Percentiles rank a stretch among this genome's conserved stretches.
phyloP scores from a whole-genome alignment of 129 eudicot species.

The Scalesia atractyloides region DNA sequence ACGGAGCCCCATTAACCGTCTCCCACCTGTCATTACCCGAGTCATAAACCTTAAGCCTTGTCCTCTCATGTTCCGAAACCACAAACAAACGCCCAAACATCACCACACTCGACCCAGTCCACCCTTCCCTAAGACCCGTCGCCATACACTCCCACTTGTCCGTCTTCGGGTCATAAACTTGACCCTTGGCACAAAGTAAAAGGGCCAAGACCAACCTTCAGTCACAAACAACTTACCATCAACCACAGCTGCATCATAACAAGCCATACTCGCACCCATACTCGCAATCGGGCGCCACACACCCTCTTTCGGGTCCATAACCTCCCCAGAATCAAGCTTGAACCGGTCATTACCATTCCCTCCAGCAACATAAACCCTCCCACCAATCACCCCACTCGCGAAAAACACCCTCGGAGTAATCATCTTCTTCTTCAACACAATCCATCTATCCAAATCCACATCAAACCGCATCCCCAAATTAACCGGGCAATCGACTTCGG shows the following conservation, averaged over 20 bases:
- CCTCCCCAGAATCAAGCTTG: conserved; percentile 78
- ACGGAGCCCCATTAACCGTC: conserved; percentile 59
- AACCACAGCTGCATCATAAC: conserved; percentile 80
- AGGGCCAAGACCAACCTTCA: conserved; percentile 99
- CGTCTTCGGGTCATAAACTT: conserved; percentile 70
- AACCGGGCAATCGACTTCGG: conserved; percentile 66
- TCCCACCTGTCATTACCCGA: conserved; percentile 62
- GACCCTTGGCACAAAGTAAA: conserved; percentile 78
- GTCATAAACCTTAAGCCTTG: conserved; percentile 80
- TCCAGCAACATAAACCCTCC: conserved; percentile 86
- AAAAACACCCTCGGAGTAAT: conserved; percentile 69
- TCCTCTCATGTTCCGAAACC: conserved; percentile 88
- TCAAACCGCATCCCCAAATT: conserved; percentile 71
- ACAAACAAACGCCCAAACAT: conserved; percentile 69
- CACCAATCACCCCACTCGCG: conserved; percentile 82
- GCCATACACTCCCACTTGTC: conserved; percentile 80
- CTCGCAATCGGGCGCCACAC: conserved; percentile 59
- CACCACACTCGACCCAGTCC: conserved; percentile 93
- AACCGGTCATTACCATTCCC: conserved; percentile 65
- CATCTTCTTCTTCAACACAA: conserved; percentile 75
- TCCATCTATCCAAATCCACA: conserved; percentile 66
- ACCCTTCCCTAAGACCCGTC: conserved; percentile 76
- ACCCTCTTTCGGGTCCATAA: conserved; percentile 71
- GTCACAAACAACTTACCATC: conserved; percentile 86
- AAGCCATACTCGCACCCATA: conserved; percentile 75